phyloP scores from a whole-genome alignment of 2,329 filamentous ascomycete species.

The Metarhizium humberi region DNA sequence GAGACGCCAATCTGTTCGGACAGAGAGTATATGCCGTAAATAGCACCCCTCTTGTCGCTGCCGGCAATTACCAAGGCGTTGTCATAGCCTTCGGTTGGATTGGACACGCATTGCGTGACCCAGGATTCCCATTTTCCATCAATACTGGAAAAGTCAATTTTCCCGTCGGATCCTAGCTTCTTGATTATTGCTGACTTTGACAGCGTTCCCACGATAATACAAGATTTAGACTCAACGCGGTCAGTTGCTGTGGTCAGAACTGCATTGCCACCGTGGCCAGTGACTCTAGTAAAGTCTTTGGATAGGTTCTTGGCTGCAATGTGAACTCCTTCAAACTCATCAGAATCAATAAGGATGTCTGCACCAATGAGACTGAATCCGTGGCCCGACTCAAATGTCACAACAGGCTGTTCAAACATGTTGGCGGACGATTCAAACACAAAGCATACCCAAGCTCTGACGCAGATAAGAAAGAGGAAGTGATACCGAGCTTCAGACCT shows the following conservation, averaged over 20 bases:
- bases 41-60: slow-evolving; percentile 49
- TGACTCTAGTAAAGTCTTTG: slow-evolving; percentile 18
- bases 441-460: neutral
- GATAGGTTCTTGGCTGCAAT: slow-evolving; percentile 23
- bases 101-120: slow-evolving; percentile 35
- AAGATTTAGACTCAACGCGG: slow-evolving; percentile 5
- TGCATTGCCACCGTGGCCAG: slow-evolving; percentile 7
- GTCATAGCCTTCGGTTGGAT: slow-evolving; percentile 31
- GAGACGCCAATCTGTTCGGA: slow-evolving; percentile 54
- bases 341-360: slow-evolving; percentile 19
- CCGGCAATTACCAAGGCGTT: slow-evolving; percentile 46
- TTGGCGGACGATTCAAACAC: neutral
- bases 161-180: slow-evolving; percentile 9
- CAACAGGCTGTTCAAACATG: slow-evolving; percentile 18
- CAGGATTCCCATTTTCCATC: slow-evolving; percentile 47
- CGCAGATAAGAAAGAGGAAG: neutral
- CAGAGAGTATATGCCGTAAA: slow-evolving; percentile 51
- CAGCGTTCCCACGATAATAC: slow-evolving; percentile 15
- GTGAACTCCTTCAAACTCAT: slow-evolving; percentile 21
- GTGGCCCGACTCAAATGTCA: slow-evolving; percentile 13
- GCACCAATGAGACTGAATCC: slow-evolving; percentile 20
- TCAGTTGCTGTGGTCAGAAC: slow-evolving; percentile 3
- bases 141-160: slow-evolving; percentile 13
- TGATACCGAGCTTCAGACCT: neutral
- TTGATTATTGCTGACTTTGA: slow-evolving; percentile 12